Evolutionary conservation across 2,329 filamentous ascomycete species (phyloP), one percentile per base, ranked within the genome.

Genomic region (Verticillium dahliae): DNA sequence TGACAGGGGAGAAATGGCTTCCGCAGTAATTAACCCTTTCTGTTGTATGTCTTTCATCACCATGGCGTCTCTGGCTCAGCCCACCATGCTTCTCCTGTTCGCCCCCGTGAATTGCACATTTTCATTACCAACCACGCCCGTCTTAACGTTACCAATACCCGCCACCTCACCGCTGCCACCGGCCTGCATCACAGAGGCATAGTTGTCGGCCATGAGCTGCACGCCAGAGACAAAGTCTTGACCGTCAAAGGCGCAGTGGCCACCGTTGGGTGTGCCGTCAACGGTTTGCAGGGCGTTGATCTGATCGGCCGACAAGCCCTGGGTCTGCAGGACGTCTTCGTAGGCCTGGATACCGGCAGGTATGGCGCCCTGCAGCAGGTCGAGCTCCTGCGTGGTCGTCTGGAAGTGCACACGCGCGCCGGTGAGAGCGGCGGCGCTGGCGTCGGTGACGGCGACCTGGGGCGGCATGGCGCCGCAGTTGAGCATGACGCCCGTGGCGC

Each of bases 201-300:
- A 86, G 65, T 78, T 82, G 35, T 80, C 73, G 9, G 80, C 73
- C 73, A 86, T 79, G n/a, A 83, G 73, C 73, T 86, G 83, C 37
- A 86, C 79, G 11, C 84, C 83, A n/a, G 74, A 78, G 10, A 80
- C 78, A 65, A 86, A 86, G 10, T 72, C 80, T 66, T 79, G 65
- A 13, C 74, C 80, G 68, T 86, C 84, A 62, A 86, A 86, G 59
- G 77, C 82, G 72, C 84, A 86, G 70, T 86, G 84, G 0, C 83
- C 83, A 41, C 82, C 83, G 27, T 75, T 71, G 2, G 83, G 83
- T 3, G 78, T 77, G 65, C 83, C 85, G 65, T 86, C 80, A 1
- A 83, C 81, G 1, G 84, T 86, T 74, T 85, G 82, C 60, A 84
- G 68, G 2, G 74, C 70, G 35, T 80, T 81, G 66, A 85, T 74